Conservation (phyloP, 352 stramenopile species). For the Phytophthora constricta region DNA sequence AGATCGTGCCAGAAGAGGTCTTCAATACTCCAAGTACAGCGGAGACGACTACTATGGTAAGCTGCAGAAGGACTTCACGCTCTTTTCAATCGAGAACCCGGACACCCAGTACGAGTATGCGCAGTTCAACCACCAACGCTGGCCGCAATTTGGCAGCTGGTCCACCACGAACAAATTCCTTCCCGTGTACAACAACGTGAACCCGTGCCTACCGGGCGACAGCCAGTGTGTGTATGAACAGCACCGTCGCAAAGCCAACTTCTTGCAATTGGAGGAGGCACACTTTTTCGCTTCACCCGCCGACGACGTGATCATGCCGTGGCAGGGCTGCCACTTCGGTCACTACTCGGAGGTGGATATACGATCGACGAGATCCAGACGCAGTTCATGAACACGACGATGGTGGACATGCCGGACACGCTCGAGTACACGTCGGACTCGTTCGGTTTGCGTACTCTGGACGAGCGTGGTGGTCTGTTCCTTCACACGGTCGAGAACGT, state of each 20-base stretch:
- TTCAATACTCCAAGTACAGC: conserved; percentile 37
- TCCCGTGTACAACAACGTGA: conserved; percentile 35
- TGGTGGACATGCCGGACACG: conserved; percentile 42
- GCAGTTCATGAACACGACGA: conserved; percentile 24
- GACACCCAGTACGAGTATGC: conserved; percentile 26
- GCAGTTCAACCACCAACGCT: conserved; percentile 29
- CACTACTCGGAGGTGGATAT: conserved; percentile 37
- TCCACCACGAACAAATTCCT: conserved; percentile 18
- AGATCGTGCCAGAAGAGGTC: conserved; percentile 16
- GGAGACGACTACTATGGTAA: conserved; percentile 14
- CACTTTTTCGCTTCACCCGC: conserved; percentile 47
- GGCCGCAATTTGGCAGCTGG: conserved; percentile 18
- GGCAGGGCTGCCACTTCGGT: conserved; percentile 36
- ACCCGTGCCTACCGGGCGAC: conserved; percentile 1
- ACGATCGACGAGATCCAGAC: conserved; percentile 10
- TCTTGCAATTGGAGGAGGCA: conserved; percentile 26
- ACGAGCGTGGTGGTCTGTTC: conserved; percentile 29
- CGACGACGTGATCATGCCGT: conserved; percentile 40
- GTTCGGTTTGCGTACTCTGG: conserved; percentile 44
- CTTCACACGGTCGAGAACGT: conserved; percentile 17
- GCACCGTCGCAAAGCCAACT: conserved; percentile 28
- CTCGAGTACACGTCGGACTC: conserved; percentile 46
- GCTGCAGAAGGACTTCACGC: conserved; percentile 32
- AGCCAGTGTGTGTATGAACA: conserved; percentile 3
- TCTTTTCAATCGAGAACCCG: conserved; percentile 9